Conservation (phyloP, 345 rosid species). For the Sisymbrium altissimum region DNA sequence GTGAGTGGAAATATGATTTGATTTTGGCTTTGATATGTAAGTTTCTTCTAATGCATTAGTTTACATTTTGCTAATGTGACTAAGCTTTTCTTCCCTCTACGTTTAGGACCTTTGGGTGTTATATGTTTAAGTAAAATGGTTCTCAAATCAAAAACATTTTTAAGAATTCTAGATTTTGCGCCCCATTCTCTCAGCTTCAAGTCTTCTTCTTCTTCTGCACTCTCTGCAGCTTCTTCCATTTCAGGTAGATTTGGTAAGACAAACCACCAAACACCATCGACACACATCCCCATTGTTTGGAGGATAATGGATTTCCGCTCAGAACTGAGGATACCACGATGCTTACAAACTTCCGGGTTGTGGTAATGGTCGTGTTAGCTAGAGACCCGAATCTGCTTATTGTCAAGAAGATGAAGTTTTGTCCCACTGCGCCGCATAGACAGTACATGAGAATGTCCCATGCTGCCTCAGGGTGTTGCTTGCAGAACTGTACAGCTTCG, state of each 20-base stretch:
- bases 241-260: conserved; percentile 92
- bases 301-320: conserved; percentile 86
- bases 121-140: background rate
- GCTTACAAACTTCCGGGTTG: conserved; percentile 94
- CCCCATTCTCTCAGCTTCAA: conserved; percentile 31
- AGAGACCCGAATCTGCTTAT: conserved; percentile 93
- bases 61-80: conserved; percentile 27
- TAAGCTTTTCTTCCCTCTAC: conserved; percentile 21
- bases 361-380: conserved; percentile 93
- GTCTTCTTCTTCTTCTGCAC: conserved; percentile 73
- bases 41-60: conserved; percentile 18
- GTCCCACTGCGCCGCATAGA: conserved; percentile 95
- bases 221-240: conserved; percentile 88
- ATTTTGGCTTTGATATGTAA: conserved; percentile 13
- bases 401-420: conserved; percentile 93
- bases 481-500: conserved; percentile 79
- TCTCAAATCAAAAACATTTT: conserved; percentile 10
- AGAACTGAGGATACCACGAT: conserved; percentile 83
- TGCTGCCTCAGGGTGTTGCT: conserved; percentile 87
- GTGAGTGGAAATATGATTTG: conserved; percentile 30
- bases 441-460: conserved; percentile 93
- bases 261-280: conserved; percentile 91
- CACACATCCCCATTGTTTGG: conserved; percentile 94
- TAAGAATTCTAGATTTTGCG: background rate
- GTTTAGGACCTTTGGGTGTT: conserved; percentile 4